Percentiles rank a stretch among this genome's conserved stretches.
Conservation (phyloP, 768 basidiomycete species). For the Lyophyllum shimeji region DNA sequence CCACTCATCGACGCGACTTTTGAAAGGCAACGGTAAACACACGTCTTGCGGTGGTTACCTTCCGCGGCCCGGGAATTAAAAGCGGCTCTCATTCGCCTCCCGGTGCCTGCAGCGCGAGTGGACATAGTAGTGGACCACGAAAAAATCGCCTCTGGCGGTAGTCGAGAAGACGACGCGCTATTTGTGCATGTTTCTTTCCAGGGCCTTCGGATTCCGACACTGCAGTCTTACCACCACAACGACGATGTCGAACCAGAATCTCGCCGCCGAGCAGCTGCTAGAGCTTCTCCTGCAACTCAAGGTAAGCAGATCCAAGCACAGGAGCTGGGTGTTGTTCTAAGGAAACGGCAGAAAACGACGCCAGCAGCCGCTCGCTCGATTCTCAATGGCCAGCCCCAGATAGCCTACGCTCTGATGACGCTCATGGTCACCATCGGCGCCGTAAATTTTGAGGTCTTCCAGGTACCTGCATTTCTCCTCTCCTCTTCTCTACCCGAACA, state of each 20-base stretch:
- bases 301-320: conserved; percentile 29
- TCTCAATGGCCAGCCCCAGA: conserved; percentile 70
- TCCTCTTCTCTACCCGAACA: neutral
- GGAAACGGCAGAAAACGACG: conserved; percentile 62
- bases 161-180: conserved; percentile 1
- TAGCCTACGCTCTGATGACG: conserved; percentile 73
- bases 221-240: neutral
- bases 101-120: conserved; percentile 24
- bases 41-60: conserved; percentile 56
- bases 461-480: conserved; percentile 40
- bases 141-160: neutral
- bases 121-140: conserved; percentile 22
- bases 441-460: conserved; percentile 72
- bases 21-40: neutral
- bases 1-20: no score
- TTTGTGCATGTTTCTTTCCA: conserved; percentile 6
- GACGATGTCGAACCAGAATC: conserved; percentile 50
- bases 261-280: conserved; percentile 65
- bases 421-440: conserved; percentile 80
- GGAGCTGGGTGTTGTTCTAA: neutral
- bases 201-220: neutral
- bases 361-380: conserved; percentile 68
- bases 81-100: conserved; percentile 25
- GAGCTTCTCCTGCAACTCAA: conserved; percentile 78
- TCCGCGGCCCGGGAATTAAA: conserved; percentile 36